A percentile compares a stretch with the other conserved stretches of the same genome.
Conservation (phyloP, 2,329 filamentous ascomycete species). For the Chrysoporthe cubensis region DNA sequence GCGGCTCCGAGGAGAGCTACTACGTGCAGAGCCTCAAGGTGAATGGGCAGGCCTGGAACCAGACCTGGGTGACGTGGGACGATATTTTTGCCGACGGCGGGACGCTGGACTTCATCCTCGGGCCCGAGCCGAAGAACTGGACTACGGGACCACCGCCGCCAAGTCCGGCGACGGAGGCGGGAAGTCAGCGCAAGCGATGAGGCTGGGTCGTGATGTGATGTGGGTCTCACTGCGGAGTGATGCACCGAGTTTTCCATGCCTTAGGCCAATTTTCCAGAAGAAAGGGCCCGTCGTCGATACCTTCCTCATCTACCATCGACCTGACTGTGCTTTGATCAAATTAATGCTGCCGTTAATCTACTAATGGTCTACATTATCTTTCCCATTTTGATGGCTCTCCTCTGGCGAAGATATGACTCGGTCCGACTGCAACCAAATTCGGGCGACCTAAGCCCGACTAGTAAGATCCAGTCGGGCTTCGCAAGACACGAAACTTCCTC, state of each 20-base stretch:
- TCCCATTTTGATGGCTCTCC: neutral
- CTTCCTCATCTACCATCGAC: too few species aligned
- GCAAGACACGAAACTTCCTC: neutral
- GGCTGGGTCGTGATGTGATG: neutral
- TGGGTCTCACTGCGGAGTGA: too few species aligned
- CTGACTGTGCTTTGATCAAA: neutral
- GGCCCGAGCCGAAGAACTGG: slow-evolving; percentile 56
- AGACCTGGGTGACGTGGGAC: slow-evolving; percentile 68
- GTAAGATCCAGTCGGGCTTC: neutral
- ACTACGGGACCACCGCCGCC: slow-evolving; percentile 63
- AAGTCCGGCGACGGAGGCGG: slow-evolving; percentile 52
- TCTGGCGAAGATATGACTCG: neutral
- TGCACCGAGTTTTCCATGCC: too few species aligned
- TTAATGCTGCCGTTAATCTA: neutral
- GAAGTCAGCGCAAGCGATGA: slow-evolving; percentile 12
- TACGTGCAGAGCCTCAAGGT: slow-evolving; percentile 70
- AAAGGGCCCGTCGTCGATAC: too few species aligned
- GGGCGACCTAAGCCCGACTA: neutral
- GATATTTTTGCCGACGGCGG: slow-evolving; percentile 69
- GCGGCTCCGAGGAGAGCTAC: slow-evolving; percentile 49
- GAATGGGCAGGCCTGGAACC: slow-evolving; percentile 65
- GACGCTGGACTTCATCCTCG: slow-evolving; percentile 67
- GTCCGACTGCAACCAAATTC: neutral
- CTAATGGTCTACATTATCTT: neutral
- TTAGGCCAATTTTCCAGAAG: too few species aligned